A percentile compares a stretch with the other conserved stretches of the same genome.
These are phyloP conservation scores for Grosmannia clavigera DNA, from an alignment of 2,329 filamentous ascomycete species.

Conservation along the genomic window DNA sequence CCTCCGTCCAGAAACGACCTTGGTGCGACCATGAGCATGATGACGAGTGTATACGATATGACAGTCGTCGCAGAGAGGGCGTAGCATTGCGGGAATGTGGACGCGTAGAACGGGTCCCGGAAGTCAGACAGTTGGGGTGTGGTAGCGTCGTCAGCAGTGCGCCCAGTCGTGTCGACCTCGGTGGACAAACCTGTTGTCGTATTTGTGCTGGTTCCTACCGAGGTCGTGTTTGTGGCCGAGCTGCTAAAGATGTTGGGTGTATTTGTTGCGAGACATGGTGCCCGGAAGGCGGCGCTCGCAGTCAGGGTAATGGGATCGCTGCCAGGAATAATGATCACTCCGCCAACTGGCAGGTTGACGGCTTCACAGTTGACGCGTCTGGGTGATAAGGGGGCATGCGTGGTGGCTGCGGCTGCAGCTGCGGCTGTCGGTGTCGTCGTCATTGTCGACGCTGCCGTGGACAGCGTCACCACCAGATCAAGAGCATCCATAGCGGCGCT, in stretches of 20 bases:
- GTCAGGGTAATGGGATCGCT: slow-evolving; percentile 46
- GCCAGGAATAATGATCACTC: slow-evolving; percentile 36
- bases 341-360: slow-evolving; percentile 30
- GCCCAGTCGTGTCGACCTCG: slow-evolving; percentile 1
- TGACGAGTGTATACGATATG: slow-evolving; percentile 80
- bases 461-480: slow-evolving; percentile 2
- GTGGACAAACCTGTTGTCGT: neutral
- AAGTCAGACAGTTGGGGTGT: slow-evolving; percentile 47
- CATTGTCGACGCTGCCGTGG: neutral
- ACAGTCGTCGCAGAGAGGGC: slow-evolving; percentile 85
- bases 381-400: neutral
- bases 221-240: slow-evolving; percentile 15
- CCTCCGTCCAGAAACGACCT: slow-evolving; percentile 84
- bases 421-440: neutral
- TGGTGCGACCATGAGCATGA: slow-evolving; percentile 91
- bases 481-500: slow-evolving; percentile 6
- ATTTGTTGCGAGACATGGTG: slow-evolving; percentile 35
- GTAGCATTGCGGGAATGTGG: slow-evolving; percentile 85
- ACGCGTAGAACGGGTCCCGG: slow-evolving; percentile 83
- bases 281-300: slow-evolving; percentile 46
- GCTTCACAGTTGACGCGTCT: slow-evolving; percentile 22
- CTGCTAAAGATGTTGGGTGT: slow-evolving; percentile 27
- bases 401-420: neutral
- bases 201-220: slow-evolving; percentile 12
- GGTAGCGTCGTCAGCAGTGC: slow-evolving; percentile 11